Conservation (phyloP, 139 green algal species). For the Coccomyxa sp. region DNA sequence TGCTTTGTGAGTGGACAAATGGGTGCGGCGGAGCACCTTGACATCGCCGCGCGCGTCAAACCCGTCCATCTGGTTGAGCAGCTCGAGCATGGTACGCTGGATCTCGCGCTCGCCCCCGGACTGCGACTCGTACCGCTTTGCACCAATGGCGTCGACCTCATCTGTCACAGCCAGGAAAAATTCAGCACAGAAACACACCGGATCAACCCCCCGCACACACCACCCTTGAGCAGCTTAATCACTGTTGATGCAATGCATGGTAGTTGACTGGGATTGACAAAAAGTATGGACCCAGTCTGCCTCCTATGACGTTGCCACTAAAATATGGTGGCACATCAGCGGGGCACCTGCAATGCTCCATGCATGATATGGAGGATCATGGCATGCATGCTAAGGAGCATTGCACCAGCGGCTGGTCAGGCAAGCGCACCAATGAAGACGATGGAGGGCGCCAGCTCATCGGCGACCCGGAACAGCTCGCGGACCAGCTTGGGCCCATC, state of each 20-base stretch:
- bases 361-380: too few relatives aligned
- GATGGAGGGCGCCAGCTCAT: constrained; percentile 92
- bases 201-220: too few relatives aligned
- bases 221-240: too few relatives aligned
- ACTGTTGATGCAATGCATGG: too few relatives aligned
- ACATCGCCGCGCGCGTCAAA: constrained; percentile 94
- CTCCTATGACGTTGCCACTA: background rate
- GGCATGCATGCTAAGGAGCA: background rate
- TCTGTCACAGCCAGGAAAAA: constrained; percentile 45
- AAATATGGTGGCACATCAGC: background rate
- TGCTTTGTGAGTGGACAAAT: too few relatives aligned
- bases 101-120: constrained; percentile 95
- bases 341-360: too few relatives aligned
- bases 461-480: constrained; percentile 95
- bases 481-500: constrained; percentile 97
- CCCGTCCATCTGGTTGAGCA: constrained; percentile 97
- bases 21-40: constrained; percentile 75
- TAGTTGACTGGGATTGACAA: too few relatives aligned
- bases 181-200: background rate
- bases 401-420: too few relatives aligned
- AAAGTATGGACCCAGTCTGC: too few relatives aligned
- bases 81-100: constrained; percentile 97
- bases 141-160: constrained; percentile 98
- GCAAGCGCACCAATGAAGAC: constrained; percentile 89
- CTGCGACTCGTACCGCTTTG: constrained; percentile 93